A percentile compares a stretch with the other conserved stretches of the same genome.
Evolutionary conservation across 2,329 filamentous ascomycete genomes (phyloP).

Genomic region (Xylaria sp.): DNA sequence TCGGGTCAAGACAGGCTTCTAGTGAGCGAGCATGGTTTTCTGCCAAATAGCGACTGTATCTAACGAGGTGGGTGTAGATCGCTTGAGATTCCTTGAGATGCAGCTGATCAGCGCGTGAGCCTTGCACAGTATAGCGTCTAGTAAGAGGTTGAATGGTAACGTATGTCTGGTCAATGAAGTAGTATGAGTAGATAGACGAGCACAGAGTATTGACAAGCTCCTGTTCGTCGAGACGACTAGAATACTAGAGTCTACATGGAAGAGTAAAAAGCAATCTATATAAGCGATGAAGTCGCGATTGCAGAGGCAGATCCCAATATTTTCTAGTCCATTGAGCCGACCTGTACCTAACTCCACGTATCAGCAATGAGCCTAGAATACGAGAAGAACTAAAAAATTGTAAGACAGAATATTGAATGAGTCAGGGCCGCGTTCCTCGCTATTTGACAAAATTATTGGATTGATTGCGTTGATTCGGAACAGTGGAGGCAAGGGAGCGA

Average conservation of each 20-base stretch:
- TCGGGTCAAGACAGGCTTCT: background rate
- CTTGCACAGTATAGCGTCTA: background rate
- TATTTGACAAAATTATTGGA: background rate
- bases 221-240: too few relatives aligned
- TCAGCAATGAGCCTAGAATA: background rate
- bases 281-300: background rate
- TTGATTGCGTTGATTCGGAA: background rate
- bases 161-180: background rate
- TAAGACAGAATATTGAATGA: constrained; percentile 16
- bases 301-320: background rate
- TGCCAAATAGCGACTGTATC: constrained; percentile 12
- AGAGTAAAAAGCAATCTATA: too few relatives aligned
- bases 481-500: constrained; percentile 3
- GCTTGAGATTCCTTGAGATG: constrained; percentile 2
- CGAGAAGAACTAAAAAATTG: background rate
- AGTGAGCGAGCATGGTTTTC: constrained; percentile 1
- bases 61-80: constrained; percentile 23
- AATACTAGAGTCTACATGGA: too few relatives aligned
- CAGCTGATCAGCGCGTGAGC: background rate
- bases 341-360: background rate
- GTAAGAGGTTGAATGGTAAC: background rate
- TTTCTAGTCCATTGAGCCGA: background rate
- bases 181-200: background rate
- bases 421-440: background rate
- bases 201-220: too few relatives aligned